Evolutionary conservation across 306 rosid species (phyloP), one percentile per base, ranked within the genome.

Genomic region (Acacia acuminata): DNA sequence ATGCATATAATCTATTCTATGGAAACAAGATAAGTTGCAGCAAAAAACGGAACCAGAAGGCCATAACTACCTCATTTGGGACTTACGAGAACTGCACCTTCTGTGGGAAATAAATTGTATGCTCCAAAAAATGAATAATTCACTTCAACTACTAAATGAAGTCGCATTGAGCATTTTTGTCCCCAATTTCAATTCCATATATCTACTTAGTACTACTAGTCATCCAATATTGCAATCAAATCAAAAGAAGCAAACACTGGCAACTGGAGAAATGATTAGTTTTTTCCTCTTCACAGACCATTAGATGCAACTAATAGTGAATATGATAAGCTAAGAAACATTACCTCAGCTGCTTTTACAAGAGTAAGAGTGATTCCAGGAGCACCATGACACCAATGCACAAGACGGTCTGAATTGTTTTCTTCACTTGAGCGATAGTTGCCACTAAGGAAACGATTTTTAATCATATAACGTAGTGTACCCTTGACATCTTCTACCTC

Each of bases 371-470:
- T 78, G 79, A 94, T 83, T 70, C 98, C 98, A 53, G 97, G 90
- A 78, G 97, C 95, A 82, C 97, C 97, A 81, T 94, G 97, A 87
- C 97, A 94, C 97, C 98, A 94, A 73, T 94, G 97, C 82, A 91
- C 97, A 71, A 90, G 93, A 38, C 87, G 88, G 76, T 94, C 97
- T 10, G 90, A 88, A 82, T 90, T 92, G 42, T 79, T 91, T 88
- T 90, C 98, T 89, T 91, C 94, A 55, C 98, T 93, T 43, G 98
- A 94, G 69, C 86, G 94, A 87, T 87, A 94, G 84, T 94, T 94
- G 20, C 94, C 92, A 79, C 98, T 88, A 3, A 91, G 84, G 80
- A 84, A 90, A 32, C 89, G 90, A 79, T 90, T 92, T 60, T 82
- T 90, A 44, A 91, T 88, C 97, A 90, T 90, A 90, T 89, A 91